A percentile compares a stretch with the other conserved stretches of the same genome.
phyloP scores from a whole-genome alignment of 2,329 filamentous ascomycete genomes.

The Arthrobotrys megalospora region DNA sequence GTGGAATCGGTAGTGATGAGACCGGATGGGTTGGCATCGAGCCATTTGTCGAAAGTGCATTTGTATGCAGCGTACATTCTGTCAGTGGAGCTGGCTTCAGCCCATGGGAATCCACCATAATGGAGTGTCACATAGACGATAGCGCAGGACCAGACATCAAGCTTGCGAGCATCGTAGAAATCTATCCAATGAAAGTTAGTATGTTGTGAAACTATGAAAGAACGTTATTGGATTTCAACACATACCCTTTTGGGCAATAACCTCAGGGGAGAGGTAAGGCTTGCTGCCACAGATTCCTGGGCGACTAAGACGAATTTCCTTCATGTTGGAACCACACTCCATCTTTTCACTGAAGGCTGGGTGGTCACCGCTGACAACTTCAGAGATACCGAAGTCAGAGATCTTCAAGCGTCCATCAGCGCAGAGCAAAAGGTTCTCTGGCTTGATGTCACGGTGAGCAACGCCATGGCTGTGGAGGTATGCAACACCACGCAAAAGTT shows the following conservation, averaged over 20 bases:
- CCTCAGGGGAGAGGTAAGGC: slow-evolving; percentile 90
- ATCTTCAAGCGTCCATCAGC: slow-evolving; percentile 88
- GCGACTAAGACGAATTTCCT: slow-evolving; percentile 78
- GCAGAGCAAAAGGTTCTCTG: slow-evolving; percentile 86
- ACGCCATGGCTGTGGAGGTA: slow-evolving; percentile 88
- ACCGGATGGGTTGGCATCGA: slow-evolving; percentile 66
- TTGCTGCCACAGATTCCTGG: slow-evolving; percentile 88
- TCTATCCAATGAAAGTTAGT: slow-evolving; percentile 65
- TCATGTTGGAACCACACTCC: slow-evolving; percentile 81
- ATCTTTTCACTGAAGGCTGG: slow-evolving; percentile 82
- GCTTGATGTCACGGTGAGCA: slow-evolving; percentile 90
- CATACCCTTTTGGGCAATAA: slow-evolving; percentile 77
- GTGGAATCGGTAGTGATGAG: slow-evolving; percentile 72
- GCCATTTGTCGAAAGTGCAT: slow-evolving; percentile 62
- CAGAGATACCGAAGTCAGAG: slow-evolving; percentile 90
- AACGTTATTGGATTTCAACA: slow-evolving; percentile 66
- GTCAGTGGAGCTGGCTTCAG: slow-evolving; percentile 62
- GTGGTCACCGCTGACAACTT: slow-evolving; percentile 86
- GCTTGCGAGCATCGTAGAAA: slow-evolving; percentile 80
- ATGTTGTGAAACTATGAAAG: slow-evolving; percentile 11
- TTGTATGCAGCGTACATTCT: slow-evolving; percentile 72
- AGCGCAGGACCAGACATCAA: slow-evolving; percentile 89
- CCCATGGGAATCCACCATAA: slow-evolving; percentile 81
- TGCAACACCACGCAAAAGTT: slow-evolving; percentile 83
- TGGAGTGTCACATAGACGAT: slow-evolving; percentile 85